phyloP scores from a whole-genome alignment of 306 rosid species.

The Cucumis cinereus region DNA sequence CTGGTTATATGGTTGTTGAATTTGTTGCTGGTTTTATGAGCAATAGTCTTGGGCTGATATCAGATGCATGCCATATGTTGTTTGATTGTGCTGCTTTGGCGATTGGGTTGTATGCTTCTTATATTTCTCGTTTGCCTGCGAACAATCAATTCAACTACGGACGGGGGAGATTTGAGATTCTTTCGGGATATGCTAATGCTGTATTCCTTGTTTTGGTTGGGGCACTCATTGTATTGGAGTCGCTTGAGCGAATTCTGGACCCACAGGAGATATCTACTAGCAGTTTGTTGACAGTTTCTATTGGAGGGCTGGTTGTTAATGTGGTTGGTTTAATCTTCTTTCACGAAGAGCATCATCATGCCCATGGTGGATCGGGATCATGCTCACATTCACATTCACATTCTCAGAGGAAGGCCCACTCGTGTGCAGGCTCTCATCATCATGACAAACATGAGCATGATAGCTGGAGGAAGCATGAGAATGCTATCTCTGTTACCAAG shows the following conservation, averaged over 20 bases:
- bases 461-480: slow-evolving; percentile 19
- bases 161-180: slow-evolving; percentile 88
- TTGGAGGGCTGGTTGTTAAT: slow-evolving; percentile 84
- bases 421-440: neutral
- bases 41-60: slow-evolving; percentile 84
- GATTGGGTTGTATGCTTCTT: slow-evolving; percentile 85
- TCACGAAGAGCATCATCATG: slow-evolving; percentile 96
- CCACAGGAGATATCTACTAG: slow-evolving; percentile 83
- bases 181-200: slow-evolving; percentile 83
- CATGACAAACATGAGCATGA: slow-evolving; percentile 21
- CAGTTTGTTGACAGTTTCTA: slow-evolving; percentile 65
- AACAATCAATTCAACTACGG: slow-evolving; percentile 68
- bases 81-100: slow-evolving; percentile 99
- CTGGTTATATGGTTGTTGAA: slow-evolving; percentile 86
- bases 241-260: slow-evolving; percentile 86
- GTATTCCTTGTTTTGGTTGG: slow-evolving; percentile 88
- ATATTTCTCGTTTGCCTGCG: slow-evolving; percentile 85
- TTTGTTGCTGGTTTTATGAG: slow-evolving; percentile 88
- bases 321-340: slow-evolving; percentile 76
- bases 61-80: slow-evolving; percentile 97
- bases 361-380: slow-evolving; percentile 65
- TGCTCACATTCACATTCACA: slow-evolving; percentile 37
- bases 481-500: slow-evolving; percentile 23
- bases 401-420: neutral
- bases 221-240: slow-evolving; percentile 77